phyloP scores from a whole-genome alignment of 768 basidiomycete genomes.

The Rhizopogon sp. region DNA sequence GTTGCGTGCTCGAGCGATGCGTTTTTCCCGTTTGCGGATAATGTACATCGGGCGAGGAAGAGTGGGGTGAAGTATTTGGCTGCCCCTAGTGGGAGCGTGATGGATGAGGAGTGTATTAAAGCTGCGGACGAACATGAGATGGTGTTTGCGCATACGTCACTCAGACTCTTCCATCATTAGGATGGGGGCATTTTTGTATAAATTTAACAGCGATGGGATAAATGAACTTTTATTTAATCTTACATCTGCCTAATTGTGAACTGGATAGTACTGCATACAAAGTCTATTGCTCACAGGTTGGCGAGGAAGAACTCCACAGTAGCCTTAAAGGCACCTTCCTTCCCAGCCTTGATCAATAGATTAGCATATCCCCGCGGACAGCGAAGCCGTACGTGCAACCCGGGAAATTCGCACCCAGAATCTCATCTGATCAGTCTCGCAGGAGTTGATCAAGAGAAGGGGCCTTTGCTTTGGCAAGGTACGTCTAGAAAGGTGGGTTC shows the following conservation, averaged over 20 bases:
- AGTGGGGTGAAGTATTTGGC: conserved; percentile 92
- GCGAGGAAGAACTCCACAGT: conserved; percentile 50
- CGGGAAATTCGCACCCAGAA: conserved; percentile 44
- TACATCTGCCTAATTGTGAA: background rate
- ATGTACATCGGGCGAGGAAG: conserved; percentile 88
- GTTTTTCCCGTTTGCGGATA: conserved; percentile 99
- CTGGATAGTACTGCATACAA: background rate
- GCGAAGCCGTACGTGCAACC: conserved; percentile 54
- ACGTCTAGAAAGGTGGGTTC: conserved; percentile 35
- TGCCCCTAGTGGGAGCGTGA: conserved; percentile 90
- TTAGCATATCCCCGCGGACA: conserved; percentile 40
- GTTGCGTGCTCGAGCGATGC: conserved; percentile 96
- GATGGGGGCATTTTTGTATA: background rate
- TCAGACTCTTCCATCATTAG: conserved; percentile 90
- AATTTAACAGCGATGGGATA: background rate
- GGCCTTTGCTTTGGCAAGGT: conserved; percentile 36
- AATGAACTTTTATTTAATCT: background rate
- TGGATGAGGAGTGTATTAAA: conserved; percentile 96
- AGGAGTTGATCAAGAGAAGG: conserved; percentile 67
- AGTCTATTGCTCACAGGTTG: conserved; percentile 13
- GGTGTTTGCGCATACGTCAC: conserved; percentile 84
- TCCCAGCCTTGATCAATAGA: conserved; percentile 52
- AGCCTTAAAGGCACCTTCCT: conserved; percentile 58
- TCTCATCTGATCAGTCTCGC: conserved; percentile 46
- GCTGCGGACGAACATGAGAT: conserved; percentile 92